Evolutionary conservation across 176 grass and related monocot genomes (phyloP).

Genomic region (Triticum monococcum): DNA sequence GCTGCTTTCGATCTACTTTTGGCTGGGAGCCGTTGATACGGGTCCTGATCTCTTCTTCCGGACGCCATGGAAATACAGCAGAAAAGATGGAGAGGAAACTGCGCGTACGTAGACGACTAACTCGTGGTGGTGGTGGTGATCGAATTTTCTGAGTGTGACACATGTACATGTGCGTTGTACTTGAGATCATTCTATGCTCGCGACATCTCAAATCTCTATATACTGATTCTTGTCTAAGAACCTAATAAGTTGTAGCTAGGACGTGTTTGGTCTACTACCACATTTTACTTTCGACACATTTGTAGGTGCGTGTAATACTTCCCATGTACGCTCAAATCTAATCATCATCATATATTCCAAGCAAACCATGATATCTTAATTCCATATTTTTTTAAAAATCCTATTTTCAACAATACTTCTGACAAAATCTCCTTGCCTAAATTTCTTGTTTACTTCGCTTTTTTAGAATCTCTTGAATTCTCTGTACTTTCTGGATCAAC

Average conservation of each 20-base stretch:
- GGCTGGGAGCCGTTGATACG: not conserved
- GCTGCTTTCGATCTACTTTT: slow-evolving; percentile 9
- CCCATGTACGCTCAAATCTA: slow-evolving; percentile 13
- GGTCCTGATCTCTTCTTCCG: not conserved
- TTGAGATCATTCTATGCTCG: not conserved
- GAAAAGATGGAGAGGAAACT: not conserved
- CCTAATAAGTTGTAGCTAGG: not conserved
- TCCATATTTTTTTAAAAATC: not conserved
- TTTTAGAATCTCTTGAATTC: no score
- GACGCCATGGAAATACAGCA: not conserved
- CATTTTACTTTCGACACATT: not conserved
- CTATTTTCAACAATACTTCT: not conserved
- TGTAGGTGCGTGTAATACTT: slow-evolving; percentile 16
- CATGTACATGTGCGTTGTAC: not conserved
- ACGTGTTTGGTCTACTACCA: slow-evolving; percentile 18
- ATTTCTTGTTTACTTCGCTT: not conserved
- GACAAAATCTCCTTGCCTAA: not conserved
- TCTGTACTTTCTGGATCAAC: not conserved
- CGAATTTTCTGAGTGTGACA: slow-evolving; percentile 18
- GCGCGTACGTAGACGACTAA: not conserved
- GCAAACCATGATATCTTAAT: not conserved
- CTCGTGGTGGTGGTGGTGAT: not conserved
- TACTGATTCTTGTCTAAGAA: slow-evolving; percentile 23
- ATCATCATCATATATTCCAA: slow-evolving; percentile 5
- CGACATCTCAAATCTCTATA: not conserved